Base-by-base conservation (phyloP, 2,329 filamentous ascomycete species). In the Xylariomycetidae sp. region DNA sequence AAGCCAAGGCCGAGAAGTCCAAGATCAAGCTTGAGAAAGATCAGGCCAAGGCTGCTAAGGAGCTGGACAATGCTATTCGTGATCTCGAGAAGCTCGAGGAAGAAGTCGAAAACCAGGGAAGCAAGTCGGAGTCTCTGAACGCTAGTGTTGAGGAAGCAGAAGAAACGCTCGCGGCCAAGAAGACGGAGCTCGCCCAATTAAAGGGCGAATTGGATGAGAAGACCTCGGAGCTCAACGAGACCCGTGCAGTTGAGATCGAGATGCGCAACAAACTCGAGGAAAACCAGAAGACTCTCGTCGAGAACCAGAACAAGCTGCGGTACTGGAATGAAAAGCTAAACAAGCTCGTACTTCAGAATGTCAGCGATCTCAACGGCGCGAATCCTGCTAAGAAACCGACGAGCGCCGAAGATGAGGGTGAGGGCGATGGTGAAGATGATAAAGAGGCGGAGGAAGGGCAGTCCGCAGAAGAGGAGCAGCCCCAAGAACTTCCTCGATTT, bases 181-280 rank as follows among this genome's bases (percentile, higher is more conserved):
- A 88, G 61, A 77, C 83, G 46, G 85, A 92, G 56, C 74, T 98
- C 3, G 74, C 80, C 29, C 69, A 76, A 8, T 62, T 97, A 36
- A 98, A 97, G 64, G 68, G 76, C 4, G 86, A 95, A 50, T 72
- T 97, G 9, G 90, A 98, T 46, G 81, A 85, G 49, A 94, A 89
- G 69, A 84, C 79, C 2, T 67, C 81, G 0, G 88, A 94, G 56
- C 72, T 97, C 36, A 96, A 97, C 54, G 84, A 88, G 53, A 94
- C 85, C 0, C 79, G 90, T 8, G 89, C 88, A 1, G 70, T 83
- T 3, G 92, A 98, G 60, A 96, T 98, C 41, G 92, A 98, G 62
- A 96, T 97, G 88, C 85, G 86, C 43, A 97, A 97, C 63, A 94
- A 94, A 65, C 80, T 98, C 2, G 92, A 97, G 54, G 90, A 97